phyloP scores from a whole-genome alignment of 371 early-diverging fungal genomes.

The Capillidium heterosporum region DNA sequence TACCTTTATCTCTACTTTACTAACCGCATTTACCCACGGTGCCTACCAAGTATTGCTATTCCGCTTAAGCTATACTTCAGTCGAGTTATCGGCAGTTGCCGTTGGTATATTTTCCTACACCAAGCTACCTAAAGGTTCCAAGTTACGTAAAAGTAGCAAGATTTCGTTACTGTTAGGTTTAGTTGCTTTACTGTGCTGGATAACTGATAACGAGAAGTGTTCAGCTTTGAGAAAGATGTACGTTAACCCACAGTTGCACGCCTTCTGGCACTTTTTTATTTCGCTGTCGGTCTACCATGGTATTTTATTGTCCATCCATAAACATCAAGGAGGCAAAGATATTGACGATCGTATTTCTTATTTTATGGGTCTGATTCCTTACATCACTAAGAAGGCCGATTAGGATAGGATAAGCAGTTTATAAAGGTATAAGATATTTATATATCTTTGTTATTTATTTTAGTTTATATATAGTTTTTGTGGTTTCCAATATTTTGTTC shows the following conservation, averaged over 20 bases:
- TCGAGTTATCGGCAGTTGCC: not conserved
- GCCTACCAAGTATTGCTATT: not conserved
- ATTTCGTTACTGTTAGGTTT: not conserved
- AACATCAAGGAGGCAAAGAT: not conserved
- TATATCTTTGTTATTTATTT: too few relatives aligned
- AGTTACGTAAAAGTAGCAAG: not conserved
- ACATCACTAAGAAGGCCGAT: too few relatives aligned
- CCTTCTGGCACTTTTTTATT: slow-evolving; percentile 1
- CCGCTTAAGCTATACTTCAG: not conserved
- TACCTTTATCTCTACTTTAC: not conserved
- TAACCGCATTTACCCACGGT: not conserved
- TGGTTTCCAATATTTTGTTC: too few relatives aligned
- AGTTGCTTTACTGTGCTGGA: not conserved
- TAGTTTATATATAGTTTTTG: too few relatives aligned
- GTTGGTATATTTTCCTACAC: not conserved
- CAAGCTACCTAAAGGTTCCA: not conserved
- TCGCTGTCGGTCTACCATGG: not conserved
- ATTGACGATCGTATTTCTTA: too few relatives aligned
- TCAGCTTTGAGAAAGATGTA: not conserved
- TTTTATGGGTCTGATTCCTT: too few relatives aligned
- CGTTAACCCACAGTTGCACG: not conserved
- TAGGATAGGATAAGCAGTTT: too few relatives aligned
- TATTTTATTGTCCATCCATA: not conserved
- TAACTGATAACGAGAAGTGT: not conserved
- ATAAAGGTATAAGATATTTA: too few relatives aligned